Conservation (phyloP, 2,329 filamentous ascomycete species). For the Talaromyces rugulosus region DNA sequence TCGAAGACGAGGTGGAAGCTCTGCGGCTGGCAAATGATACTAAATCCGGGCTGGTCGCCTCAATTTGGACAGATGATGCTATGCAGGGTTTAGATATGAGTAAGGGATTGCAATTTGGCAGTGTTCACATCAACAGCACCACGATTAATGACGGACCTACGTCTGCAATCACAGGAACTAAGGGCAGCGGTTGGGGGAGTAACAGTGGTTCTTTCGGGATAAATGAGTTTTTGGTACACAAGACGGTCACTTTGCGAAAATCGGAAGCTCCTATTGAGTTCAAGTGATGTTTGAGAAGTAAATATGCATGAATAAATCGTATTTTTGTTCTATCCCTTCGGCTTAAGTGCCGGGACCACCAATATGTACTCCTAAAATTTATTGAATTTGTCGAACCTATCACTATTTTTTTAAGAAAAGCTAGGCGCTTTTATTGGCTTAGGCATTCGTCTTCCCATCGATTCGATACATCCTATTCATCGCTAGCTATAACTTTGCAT, state of each 20-base stretch:
- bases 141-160: background rate
- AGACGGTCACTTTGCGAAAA: background rate
- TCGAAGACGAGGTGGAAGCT: constrained; percentile 38
- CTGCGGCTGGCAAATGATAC: constrained; percentile 38
- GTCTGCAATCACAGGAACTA: background rate
- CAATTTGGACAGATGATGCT: constrained; percentile 42
- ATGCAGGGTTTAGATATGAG: constrained; percentile 14
- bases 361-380: too few species aligned
- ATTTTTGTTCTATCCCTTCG: too few species aligned
- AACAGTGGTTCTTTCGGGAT: background rate
- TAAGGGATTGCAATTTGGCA: constrained; percentile 11
- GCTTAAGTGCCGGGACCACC: too few species aligned
- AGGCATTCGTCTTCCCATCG: too few species aligned
- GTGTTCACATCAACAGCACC: background rate
- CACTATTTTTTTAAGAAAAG: too few species aligned
- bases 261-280: background rate
- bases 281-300: background rate
- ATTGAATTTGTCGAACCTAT: too few species aligned
- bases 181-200: background rate
- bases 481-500: too few species aligned
- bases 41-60: constrained; percentile 34
- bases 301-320: too few species aligned
- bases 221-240: background rate
- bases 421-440: too few species aligned
- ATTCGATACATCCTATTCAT: too few species aligned